Evolutionary conservation across 1,284 basidiomycete species (phyloP).

Genomic region (Moniliophthora roreri): DNA sequence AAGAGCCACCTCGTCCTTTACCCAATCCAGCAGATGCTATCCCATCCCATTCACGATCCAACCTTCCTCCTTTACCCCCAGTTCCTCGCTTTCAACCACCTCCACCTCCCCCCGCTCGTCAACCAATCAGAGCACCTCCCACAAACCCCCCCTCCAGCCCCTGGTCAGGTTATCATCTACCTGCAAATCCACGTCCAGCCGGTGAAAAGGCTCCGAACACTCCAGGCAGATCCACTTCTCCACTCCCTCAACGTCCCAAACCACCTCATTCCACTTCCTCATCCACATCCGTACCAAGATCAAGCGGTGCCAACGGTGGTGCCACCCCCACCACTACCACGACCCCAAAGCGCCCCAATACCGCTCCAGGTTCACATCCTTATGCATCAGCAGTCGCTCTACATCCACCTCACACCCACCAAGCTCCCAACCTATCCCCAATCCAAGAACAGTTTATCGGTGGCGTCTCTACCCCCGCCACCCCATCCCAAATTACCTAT

Average conservation of each 20-base stretch:
- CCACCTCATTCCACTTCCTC: constrained; percentile 15
- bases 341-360: constrained; percentile 36
- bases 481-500: constrained; percentile 49
- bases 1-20: no score
- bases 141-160: constrained; percentile 44
- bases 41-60: constrained; percentile 33
- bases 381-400: constrained; percentile 53
- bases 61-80: constrained; percentile 67
- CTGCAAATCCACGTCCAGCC: constrained; percentile 58
- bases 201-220: constrained; percentile 37
- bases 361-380: constrained; percentile 46
- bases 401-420: constrained; percentile 28
- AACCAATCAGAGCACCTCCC: constrained; percentile 2
- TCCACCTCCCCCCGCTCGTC: constrained; percentile 12
- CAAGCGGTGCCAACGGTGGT: constrained; percentile 48
- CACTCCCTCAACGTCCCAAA: constrained; percentile 39
- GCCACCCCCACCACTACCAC: constrained; percentile 48
- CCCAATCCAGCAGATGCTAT: constrained; percentile 23
- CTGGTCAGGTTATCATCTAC: constrained; percentile 57
- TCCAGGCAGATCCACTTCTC: constrained; percentile 54
- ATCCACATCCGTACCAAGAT: constrained; percentile 27
- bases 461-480: constrained; percentile 35
- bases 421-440: constrained; percentile 57
- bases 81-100: constrained; percentile 43
- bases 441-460: constrained; percentile 62